Conservation (phyloP, 2,329 filamentous ascomycete species). For the Parastagonospora nodorum region DNA sequence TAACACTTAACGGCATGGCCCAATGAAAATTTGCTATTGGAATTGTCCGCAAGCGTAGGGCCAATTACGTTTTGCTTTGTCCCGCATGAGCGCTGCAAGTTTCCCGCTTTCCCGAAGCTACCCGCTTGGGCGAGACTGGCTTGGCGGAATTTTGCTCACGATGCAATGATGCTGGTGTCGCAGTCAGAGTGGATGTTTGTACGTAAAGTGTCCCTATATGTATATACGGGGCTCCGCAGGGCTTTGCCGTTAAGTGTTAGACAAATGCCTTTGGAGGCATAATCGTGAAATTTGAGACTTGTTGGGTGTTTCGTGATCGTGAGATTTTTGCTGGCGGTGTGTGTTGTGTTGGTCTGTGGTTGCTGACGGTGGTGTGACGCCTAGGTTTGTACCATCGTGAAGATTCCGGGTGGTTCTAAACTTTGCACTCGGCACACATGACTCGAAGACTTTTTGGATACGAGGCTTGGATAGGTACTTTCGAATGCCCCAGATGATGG, state of each 20-base stretch:
- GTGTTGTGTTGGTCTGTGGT: slow-evolving; percentile 1
- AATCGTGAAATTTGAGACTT: slow-evolving; percentile 5
- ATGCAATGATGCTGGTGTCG: slow-evolving; percentile 9
- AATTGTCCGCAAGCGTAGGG: background rate
- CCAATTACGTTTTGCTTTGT: slow-evolving; percentile 3
- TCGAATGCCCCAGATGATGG: too few relatives aligned
- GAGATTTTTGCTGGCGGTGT: background rate
- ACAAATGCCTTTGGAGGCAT: slow-evolving; percentile 24
- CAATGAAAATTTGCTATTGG: slow-evolving; percentile 12
- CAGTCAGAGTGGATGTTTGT: slow-evolving; percentile 26
- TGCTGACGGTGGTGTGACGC: background rate
- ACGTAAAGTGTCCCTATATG: slow-evolving; percentile 15
- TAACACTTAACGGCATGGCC: slow-evolving; percentile 14
- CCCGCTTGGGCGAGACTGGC: background rate
- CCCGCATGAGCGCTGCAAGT: background rate
- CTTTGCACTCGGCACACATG: too few relatives aligned
- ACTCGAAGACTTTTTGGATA: too few relatives aligned
- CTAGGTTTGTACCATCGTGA: background rate
- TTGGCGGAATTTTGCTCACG: background rate
- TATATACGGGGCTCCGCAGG: background rate
- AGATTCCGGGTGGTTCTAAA: background rate
- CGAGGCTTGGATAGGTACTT: too few relatives aligned
- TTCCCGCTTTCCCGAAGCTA: background rate
- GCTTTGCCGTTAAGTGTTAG: slow-evolving; percentile 24
- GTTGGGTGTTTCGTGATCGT: slow-evolving; percentile 10